Base-by-base conservation (phyloP, 129 eudicot species). In the Tagetes erecta region DNA sequence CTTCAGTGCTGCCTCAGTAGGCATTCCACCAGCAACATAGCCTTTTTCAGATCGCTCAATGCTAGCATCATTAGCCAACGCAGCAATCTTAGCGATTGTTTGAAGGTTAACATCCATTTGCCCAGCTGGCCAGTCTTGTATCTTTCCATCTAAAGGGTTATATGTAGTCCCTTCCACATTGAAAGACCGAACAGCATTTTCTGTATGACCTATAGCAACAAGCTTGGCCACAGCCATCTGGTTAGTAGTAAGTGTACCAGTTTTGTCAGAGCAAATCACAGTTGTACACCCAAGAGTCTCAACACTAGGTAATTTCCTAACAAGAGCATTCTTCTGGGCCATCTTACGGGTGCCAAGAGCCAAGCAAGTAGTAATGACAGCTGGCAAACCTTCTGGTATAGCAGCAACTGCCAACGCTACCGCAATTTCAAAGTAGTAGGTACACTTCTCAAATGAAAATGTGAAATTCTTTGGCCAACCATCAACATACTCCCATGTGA, bases 371-470 rank as follows among this genome's bases (percentile, higher is more conserved):
- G 97, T 91, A 36, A 91, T 91, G 33, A 91, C 97, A 67, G 95
- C 97, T n/a, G 95, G 97, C 39, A 91, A 76, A 67, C 95, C 95
- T 77, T 91, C 97, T 2, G 95, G 97, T 65, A 91, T 91, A 5
- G 95, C 97, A 83, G 97, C 97, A 45, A 91, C 97, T 13, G 97
- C 97, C 70, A 91, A 84, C n/a, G 97, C 97, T 38, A 91, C 89
- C 3, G 95, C 95, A 36, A 91, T 91, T 51, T 91, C 92, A 58
- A 91, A 91, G 78, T 91, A 91, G 65, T 91, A 91, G 0, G 97
- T 88, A 76, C 97, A 91, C 64, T 88, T 91, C 68, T 91, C 97
- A 4, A 91, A 88, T 37, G 95, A 91, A 56, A 91, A 91, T 57
- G 86, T 83, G 77, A 91, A 86, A 57, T 91, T 84, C 39, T 57